Percentiles rank a stretch among this genome's conserved stretches.
Conservation (phyloP, 2,329 filamentous ascomycete genomes). For the Fonsecaea monophora region DNA sequence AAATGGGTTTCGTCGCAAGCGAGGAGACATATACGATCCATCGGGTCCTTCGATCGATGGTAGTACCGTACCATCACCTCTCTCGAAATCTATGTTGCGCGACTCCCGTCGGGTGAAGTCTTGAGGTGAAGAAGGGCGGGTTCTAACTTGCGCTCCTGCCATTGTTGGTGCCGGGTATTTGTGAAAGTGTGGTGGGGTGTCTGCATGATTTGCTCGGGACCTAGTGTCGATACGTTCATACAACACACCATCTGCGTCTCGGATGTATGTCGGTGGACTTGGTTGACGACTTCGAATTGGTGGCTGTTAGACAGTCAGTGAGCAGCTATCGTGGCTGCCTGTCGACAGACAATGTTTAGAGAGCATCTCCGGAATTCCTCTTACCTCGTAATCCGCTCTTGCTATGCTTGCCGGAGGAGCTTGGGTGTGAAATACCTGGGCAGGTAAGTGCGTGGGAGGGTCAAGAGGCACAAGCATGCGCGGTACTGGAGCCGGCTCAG, state of each 20-base stretch:
- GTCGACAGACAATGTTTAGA: neutral
- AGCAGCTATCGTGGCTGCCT: conserved; percentile 2
- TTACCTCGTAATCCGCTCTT: conserved; percentile 33
- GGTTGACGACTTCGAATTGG: conserved; percentile 23
- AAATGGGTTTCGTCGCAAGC: conserved; percentile 28
- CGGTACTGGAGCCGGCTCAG: conserved; percentile 16
- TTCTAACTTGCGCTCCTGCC: conserved; percentile 19
- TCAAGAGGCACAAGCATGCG: conserved; percentile 34
- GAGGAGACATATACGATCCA: conserved; percentile 33
- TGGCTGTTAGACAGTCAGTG: conserved; percentile 27
- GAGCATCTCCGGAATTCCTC: conserved; percentile 7
- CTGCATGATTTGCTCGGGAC: conserved; percentile 11
- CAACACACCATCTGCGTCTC: conserved; percentile 33
- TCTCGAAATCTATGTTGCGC: conserved; percentile 28
- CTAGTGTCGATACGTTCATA: conserved; percentile 33
- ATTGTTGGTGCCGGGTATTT: conserved; percentile 16
- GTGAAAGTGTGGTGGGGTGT: conserved; percentile 23
- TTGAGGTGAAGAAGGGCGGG: conserved; percentile 35
- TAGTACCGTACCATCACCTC: conserved; percentile 34
- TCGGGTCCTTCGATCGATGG: conserved; percentile 38
- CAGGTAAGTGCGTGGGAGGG: conserved; percentile 13
- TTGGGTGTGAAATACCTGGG: conserved; percentile 19
- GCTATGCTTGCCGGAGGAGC: conserved; percentile 15
- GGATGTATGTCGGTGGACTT: conserved; percentile 33
- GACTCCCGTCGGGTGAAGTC: conserved; percentile 14